A percentile compares a stretch with the other conserved stretches of the same genome.
phyloP scores from a whole-genome alignment of 768 basidiomycete genomes.

The Sporobolomyces pararoseus region DNA sequence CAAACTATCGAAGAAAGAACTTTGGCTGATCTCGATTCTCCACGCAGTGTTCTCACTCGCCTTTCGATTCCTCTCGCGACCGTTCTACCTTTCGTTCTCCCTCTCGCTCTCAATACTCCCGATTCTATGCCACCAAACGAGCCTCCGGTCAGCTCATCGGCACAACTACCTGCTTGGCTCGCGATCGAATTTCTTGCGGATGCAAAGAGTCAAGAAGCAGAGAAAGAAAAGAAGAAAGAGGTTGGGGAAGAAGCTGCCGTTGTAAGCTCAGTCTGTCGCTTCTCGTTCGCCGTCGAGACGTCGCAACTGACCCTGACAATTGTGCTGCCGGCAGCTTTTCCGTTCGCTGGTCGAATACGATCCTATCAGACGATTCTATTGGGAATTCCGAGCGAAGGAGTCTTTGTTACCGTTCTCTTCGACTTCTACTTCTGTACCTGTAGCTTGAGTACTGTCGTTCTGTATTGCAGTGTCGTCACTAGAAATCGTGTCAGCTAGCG shows the following conservation, averaged over 20 bases:
- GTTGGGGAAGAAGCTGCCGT: slow-evolving; percentile 25
- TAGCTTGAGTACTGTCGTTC: not conserved
- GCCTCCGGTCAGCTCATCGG: slow-evolving; percentile 68
- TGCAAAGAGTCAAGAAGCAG: slow-evolving; percentile 15
- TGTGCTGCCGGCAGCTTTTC: slow-evolving; percentile 10
- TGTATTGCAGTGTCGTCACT: not conserved
- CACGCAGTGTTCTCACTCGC: slow-evolving; percentile 60
- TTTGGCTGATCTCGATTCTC: too few species aligned
- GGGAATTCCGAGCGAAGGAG: slow-evolving; percentile 44
- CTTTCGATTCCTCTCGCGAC: slow-evolving; percentile 60
- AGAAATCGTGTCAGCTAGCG: too few species aligned
- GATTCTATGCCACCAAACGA: slow-evolving; percentile 40
- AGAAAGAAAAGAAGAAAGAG: not conserved
- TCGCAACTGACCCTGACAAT: too few species aligned
- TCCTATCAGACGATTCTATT: slow-evolving; percentile 48
- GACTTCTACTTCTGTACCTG: too few species aligned
- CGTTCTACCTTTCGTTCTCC: slow-evolving; percentile 61
- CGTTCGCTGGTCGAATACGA: slow-evolving; percentile 42
- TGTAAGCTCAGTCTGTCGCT: slow-evolving; percentile 4
- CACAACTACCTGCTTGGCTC: slow-evolving; percentile 69
- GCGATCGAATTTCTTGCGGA: slow-evolving; percentile 78
- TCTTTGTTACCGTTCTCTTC: not conserved
- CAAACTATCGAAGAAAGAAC: too few species aligned
- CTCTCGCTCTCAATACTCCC: slow-evolving; percentile 55
- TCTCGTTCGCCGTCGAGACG: not conserved